Percentiles rank a stretch among this genome's conserved stretches.
phyloP scores from a whole-genome alignment of 805 yeast genomes.

The Priceomyces fermenticarens region DNA sequence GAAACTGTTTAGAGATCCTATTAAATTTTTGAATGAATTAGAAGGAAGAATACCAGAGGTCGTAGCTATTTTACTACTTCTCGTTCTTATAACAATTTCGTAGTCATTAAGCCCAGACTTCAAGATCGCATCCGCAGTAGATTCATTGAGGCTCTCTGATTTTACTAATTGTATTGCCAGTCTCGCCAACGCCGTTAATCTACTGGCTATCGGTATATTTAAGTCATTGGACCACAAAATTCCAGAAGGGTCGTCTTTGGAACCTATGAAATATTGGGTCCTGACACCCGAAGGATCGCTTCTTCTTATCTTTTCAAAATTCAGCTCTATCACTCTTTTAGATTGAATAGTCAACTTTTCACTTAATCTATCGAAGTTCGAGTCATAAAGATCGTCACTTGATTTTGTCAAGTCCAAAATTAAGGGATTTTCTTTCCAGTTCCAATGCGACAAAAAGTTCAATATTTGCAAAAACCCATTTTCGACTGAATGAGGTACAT shows the following conservation, averaged over 20 bases:
- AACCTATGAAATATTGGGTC: slow-evolving; percentile 78
- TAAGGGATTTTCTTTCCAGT: slow-evolving; percentile 88
- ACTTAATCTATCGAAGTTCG: slow-evolving; percentile 40
- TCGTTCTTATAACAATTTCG: slow-evolving; percentile 70
- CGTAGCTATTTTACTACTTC: slow-evolving; percentile 39
- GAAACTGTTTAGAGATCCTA: slow-evolving; percentile 38
- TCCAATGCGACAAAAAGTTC: slow-evolving; percentile 76
- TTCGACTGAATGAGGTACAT: slow-evolving; percentile 72
- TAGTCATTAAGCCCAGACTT: slow-evolving; percentile 82
- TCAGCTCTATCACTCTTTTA: slow-evolving; percentile 57
- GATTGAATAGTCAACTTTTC: slow-evolving; percentile 63
- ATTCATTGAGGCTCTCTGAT: slow-evolving; percentile 37
- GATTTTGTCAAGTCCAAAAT: slow-evolving; percentile 69
- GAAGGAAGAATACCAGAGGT: slow-evolving; percentile 57
- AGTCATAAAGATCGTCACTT: slow-evolving; percentile 22
- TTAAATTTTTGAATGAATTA: slow-evolving; percentile 59
- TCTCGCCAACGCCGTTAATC: slow-evolving; percentile 83
- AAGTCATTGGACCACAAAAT: slow-evolving; percentile 69
- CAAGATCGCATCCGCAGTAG: slow-evolving; percentile 56
- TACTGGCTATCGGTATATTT: slow-evolving; percentile 73
- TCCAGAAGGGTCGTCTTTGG: slow-evolving; percentile 85
- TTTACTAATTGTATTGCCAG: slow-evolving; percentile 61
- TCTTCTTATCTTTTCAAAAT: slow-evolving; percentile 66
- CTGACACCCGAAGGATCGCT: slow-evolving; percentile 79
- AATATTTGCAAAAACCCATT: slow-evolving; percentile 78